phyloP scores from a whole-genome alignment of 2,329 filamentous ascomycete species.

The Trichophyton mentagrophytes region DNA sequence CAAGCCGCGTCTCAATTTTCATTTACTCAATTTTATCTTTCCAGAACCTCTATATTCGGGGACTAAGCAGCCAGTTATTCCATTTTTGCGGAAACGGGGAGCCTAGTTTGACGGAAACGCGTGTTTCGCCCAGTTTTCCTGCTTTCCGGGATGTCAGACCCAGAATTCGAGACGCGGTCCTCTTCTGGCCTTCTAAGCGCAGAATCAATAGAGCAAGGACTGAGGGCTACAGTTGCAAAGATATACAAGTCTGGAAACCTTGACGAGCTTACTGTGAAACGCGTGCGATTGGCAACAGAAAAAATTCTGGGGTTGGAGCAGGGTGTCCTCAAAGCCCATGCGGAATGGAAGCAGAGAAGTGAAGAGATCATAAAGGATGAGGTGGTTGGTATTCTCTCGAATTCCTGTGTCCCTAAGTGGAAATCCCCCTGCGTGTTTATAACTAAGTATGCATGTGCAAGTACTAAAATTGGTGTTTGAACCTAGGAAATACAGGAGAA shows the following conservation, averaged over 20 bases:
- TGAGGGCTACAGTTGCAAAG: constrained; percentile 28
- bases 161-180: constrained; percentile 20
- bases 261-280: constrained; percentile 46
- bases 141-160: constrained; percentile 18
- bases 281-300: constrained; percentile 42
- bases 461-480: background rate
- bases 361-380: constrained; percentile 42
- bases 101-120: background rate
- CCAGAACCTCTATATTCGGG: background rate
- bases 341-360: constrained; percentile 43
- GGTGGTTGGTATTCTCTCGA: constrained; percentile 28
- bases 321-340: constrained; percentile 44
- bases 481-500: constrained; percentile 4
- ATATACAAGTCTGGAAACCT: constrained; percentile 28
- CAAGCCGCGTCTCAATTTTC: background rate
- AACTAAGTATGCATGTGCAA: background rate
- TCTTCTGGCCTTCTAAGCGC: constrained; percentile 21
- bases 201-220: constrained; percentile 23
- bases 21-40: background rate
- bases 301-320: constrained; percentile 38
- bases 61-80: background rate
- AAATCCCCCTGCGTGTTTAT: background rate
- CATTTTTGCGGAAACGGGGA: background rate
- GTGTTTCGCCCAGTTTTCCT: background rate
- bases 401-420: background rate